Conservation (phyloP, 1,284 basidiomycete genomes). For the Ceratorhiza oryzae-sativae region DNA sequence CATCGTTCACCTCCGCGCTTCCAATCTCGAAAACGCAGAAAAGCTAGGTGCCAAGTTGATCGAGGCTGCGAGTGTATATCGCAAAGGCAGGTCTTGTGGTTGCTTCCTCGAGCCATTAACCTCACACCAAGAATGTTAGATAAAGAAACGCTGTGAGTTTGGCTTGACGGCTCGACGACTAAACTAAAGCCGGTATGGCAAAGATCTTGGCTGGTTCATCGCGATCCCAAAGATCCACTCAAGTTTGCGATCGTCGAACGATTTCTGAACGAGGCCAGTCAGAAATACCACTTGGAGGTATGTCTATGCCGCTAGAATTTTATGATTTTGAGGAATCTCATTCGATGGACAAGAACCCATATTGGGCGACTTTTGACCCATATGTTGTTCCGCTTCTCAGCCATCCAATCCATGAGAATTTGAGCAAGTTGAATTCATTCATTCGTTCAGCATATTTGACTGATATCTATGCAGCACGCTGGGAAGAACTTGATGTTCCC, state of each 20-base stretch:
- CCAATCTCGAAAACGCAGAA: constrained; percentile 4
- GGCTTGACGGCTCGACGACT: neutral
- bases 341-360: neutral
- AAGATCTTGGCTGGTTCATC: constrained; percentile 21
- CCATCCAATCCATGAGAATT: constrained; percentile 15
- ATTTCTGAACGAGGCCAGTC: constrained; percentile 13
- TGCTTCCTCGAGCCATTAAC: too few relatives aligned
- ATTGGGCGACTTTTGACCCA: constrained; percentile 20
- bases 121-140: neutral
- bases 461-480: neutral
- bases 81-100: neutral
- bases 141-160: constrained; percentile 9
- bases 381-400: constrained; percentile 15
- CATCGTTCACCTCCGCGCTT: constrained; percentile 12
- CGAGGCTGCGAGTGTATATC: constrained; percentile 7
- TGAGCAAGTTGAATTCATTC: neutral
- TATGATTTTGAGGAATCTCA: neutral
- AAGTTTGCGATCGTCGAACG: constrained; percentile 17
- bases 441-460: neutral
- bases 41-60: constrained; percentile 10
- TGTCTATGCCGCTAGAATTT: neutral
- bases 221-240: constrained; percentile 9
- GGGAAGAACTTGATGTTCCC: constrained; percentile 10
- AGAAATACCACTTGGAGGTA: constrained; percentile 21
- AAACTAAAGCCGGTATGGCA: neutral